phyloP scores from a whole-genome alignment of 2,329 filamentous ascomycete genomes.

The Fusarium sp. region DNA sequence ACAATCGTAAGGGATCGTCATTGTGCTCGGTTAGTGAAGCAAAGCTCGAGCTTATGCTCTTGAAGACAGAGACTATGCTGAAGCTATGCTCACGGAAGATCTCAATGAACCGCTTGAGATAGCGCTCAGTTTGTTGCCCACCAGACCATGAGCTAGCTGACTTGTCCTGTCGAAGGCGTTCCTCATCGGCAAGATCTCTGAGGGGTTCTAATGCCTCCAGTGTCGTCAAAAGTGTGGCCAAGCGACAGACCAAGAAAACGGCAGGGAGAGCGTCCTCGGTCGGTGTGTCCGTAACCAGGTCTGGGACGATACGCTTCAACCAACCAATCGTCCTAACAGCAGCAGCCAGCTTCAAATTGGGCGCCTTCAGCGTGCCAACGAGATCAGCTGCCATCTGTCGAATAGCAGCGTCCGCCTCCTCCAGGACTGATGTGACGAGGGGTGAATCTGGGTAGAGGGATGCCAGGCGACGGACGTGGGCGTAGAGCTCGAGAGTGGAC shows the following conservation, averaged over 20 bases:
- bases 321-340: slow-evolving; percentile 93
- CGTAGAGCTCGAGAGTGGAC: slow-evolving; percentile 88
- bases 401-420: slow-evolving; percentile 88
- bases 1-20: slow-evolving; percentile 59
- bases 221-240: slow-evolving; percentile 82
- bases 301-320: slow-evolving; percentile 87
- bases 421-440: slow-evolving; percentile 77
- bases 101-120: slow-evolving; percentile 94
- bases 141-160: slow-evolving; percentile 66
- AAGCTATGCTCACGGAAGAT: slow-evolving; percentile 99
- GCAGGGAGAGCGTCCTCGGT: slow-evolving; percentile 79
- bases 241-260: slow-evolving; percentile 87
- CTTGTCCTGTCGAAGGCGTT: slow-evolving; percentile 65
- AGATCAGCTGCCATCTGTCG: slow-evolving; percentile 89
- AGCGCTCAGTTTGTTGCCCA: slow-evolving; percentile 94
- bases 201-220: slow-evolving; percentile 87
- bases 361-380: slow-evolving; percentile 79
- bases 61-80: slow-evolving; percentile 93
- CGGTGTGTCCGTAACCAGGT: slow-evolving; percentile 61
- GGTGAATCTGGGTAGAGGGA: slow-evolving; percentile 84
- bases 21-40: slow-evolving; percentile 26
- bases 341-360: slow-evolving; percentile 86
- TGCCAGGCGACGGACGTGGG: slow-evolving; percentile 90
- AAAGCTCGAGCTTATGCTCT: slow-evolving; percentile 74
- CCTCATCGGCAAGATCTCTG: slow-evolving; percentile 89